A percentile compares a stretch with the other conserved stretches of the same genome.
Evolutionary conservation across 2,329 filamentous ascomycete species (phyloP).

Genomic region (Monilinia vaccinii-corymbosi): DNA sequence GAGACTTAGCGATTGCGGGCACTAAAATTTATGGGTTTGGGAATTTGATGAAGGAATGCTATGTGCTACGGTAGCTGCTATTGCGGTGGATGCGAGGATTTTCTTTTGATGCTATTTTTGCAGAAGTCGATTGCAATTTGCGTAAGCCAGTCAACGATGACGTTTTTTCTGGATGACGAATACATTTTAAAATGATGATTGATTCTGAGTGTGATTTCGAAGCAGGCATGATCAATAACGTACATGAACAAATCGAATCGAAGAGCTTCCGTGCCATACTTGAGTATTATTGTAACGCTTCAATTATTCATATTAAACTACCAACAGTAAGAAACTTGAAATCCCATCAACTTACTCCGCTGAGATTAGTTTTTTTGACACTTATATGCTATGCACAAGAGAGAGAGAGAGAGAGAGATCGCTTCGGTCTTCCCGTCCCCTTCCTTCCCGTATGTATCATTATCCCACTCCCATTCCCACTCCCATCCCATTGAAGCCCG

Average conservation of each 20-base stretch:
- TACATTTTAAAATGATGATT: background rate
- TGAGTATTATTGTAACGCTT: background rate
- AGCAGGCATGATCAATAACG: background rate
- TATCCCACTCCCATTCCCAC: too few species aligned
- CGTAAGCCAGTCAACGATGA: background rate
- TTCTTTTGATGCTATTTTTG: background rate
- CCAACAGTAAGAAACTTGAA: background rate
- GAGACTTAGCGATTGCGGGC: constrained; percentile 1
- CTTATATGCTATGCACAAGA: background rate
- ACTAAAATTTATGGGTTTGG: background rate
- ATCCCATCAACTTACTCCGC: background rate
- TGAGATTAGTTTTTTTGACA: background rate
- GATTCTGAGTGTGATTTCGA: background rate
- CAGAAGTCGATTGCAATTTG: constrained; percentile 1
- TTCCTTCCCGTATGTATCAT: background rate
- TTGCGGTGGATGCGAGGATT: background rate
- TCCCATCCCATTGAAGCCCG: too few species aligned
- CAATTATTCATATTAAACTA: background rate
- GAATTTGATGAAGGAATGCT: background rate
- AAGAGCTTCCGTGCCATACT: background rate
- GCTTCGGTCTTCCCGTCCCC: too few species aligned
- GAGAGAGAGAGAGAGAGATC: too few species aligned
- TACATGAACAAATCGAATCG: background rate
- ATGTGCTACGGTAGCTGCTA: background rate
- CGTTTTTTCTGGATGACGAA: background rate